Base-by-base conservation (phyloP, 192 early-diverging fungal genomes). In the Coemansia sp. region DNA sequence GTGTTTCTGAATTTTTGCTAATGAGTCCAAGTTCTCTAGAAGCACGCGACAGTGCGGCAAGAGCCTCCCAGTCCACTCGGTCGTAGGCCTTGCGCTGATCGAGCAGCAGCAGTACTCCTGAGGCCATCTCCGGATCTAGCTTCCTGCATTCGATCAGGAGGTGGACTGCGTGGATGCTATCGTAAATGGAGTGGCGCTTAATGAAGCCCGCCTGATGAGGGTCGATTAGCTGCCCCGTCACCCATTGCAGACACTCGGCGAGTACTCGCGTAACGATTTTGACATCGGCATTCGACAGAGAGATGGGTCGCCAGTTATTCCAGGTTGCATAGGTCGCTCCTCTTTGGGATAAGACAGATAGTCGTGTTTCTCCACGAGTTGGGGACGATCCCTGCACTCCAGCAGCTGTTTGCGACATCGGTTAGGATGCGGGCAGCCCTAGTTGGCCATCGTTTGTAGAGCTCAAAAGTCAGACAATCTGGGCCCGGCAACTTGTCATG, bases 51-150 rank as follows among this genome's bases (percentile, higher is more conserved):
- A n/a, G n/a, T n/a, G n/a, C n/a, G n/a, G n/a, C n/a, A n/a, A n/a
- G n/a, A n/a, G n/a, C n/a, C n/a, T 0, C 37, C 66, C 66, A 62
- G 52, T 69, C 60, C 0, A 69, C 66, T 0, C 52, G 36, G 31
- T 69, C 66, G 12, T 69, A 69, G 3, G 59, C 66, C 39, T 69
- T 69, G 0, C 28, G n/a, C 20, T 69, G 66, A 31, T 62, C 52
- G 0, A 62, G 59, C 26, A 69, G 12, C 1, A 62, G 65, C 3
- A 67, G 10, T 9, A 13, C n/a, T 1, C 25, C 59, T 11, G 33
- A 42, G 13, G 43, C 21, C 20, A 3, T 2, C 5, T 3, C 26
- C 0, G 52, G 63, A 8, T 41, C 36, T 0, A 56, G 20, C n/a
- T 21, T 16, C 6, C 63, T 20, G 5, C 59, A 61, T 39, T 61